Percentiles rank a stretch among this genome's conserved stretches.
Evolutionary conservation across 225 moss, liverwort and hornwort genomes (phyloP).

Genomic region (Polytrichum formosum): DNA sequence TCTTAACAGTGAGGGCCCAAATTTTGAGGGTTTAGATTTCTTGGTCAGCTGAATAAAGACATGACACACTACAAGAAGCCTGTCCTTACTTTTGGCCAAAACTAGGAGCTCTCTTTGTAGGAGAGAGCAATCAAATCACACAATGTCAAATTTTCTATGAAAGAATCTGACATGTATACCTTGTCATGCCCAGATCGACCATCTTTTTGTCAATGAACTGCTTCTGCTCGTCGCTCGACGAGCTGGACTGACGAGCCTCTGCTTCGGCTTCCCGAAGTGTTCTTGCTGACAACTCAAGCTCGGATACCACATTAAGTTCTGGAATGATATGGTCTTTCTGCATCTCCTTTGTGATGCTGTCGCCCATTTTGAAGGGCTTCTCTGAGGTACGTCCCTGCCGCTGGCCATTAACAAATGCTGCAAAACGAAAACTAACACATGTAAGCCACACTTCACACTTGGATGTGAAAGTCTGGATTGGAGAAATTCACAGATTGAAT

Average conservation of each 20-base stretch:
- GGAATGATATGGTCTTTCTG: slow-evolving; percentile 27
- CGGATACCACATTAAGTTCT: slow-evolving; percentile 42
- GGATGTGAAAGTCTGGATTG: background rate
- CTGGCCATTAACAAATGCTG: slow-evolving; percentile 81
- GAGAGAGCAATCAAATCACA: too few species aligned
- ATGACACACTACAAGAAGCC: background rate
- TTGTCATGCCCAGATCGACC: slow-evolving; percentile 58
- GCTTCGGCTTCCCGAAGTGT: slow-evolving; percentile 30
- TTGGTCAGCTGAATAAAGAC: background rate
- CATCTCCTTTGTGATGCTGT: slow-evolving; percentile 63
- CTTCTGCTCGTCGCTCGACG: slow-evolving; percentile 29
- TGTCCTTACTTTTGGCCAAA: too few species aligned
- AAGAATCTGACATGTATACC: slow-evolving; percentile 13
- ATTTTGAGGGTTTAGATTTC: too few species aligned
- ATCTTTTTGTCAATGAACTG: slow-evolving; percentile 45
- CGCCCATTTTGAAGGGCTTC: slow-evolving; percentile 68
- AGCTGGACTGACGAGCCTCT: slow-evolving; percentile 16
- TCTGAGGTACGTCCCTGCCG: slow-evolving; percentile 55
- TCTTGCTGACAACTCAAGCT: slow-evolving; percentile 49
- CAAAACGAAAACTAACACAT: background rate
- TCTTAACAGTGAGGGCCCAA: too few species aligned
- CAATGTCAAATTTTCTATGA: too few species aligned
- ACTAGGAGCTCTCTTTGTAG: too few species aligned
- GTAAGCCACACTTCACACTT: background rate
- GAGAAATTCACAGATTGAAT: background rate